phyloP scores from a whole-genome alignment of 108 stramenopile genomes.

The Aurantiochytrium sp. region DNA sequence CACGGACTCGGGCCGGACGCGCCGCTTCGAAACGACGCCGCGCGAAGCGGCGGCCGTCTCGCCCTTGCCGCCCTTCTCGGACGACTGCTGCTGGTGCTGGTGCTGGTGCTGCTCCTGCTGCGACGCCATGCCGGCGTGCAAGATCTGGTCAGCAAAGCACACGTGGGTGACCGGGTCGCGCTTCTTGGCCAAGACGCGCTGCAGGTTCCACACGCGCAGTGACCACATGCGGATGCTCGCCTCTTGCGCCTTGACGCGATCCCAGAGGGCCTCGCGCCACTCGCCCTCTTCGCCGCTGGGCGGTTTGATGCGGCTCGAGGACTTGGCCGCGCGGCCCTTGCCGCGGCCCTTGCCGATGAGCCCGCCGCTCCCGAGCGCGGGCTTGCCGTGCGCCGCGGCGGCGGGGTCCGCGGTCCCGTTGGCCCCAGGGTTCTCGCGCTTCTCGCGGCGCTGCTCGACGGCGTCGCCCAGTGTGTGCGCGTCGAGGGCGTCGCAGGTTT shows the following conservation, averaged over 20 bases:
- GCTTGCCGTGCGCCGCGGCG: neutral
- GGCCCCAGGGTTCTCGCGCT: neutral
- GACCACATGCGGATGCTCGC: slow-evolving; percentile 19
- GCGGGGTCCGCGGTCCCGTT: neutral
- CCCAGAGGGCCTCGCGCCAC: neutral
- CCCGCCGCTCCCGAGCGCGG: neutral
- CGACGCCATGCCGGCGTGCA: neutral
- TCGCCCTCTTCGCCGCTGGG: neutral
- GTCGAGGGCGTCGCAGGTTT: slow-evolving; percentile 12
- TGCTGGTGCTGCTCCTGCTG: neutral
- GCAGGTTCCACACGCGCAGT: slow-evolving; percentile 14
- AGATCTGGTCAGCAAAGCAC: neutral
- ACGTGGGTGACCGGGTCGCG: slow-evolving; percentile 16
- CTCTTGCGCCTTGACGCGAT: neutral
- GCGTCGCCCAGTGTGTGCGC: slow-evolving; percentile 10
- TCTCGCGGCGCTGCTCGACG: neutral
- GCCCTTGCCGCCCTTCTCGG: neutral
- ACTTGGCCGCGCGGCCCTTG: neutral
- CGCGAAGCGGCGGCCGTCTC: no score
- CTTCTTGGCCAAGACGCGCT: slow-evolving; percentile 16
- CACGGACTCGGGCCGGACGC: neutral
- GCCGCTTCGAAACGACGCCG: neutral
- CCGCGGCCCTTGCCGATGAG: neutral
- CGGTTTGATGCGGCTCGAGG: neutral
- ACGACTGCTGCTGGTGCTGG: no score